Percentiles rank a stretch among this genome's conserved stretches.
Conservation (phyloP, 2,329 filamentous ascomycete genomes). For the Microsporum audouinii region DNA sequence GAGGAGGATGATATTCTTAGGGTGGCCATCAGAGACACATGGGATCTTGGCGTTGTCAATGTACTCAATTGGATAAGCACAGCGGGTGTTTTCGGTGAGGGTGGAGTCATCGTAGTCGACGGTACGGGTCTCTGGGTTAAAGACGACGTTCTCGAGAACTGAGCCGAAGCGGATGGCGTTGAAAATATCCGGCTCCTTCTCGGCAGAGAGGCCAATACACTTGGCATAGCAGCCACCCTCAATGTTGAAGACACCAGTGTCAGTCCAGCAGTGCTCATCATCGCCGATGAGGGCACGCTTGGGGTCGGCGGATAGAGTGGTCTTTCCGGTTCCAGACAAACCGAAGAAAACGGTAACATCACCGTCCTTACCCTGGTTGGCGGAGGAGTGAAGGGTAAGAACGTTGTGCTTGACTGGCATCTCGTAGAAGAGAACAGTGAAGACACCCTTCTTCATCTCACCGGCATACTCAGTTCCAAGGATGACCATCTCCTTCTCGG, state of each 20-base stretch:
- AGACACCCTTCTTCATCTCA: conserved; percentile 96
- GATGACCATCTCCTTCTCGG: conserved; percentile 99
- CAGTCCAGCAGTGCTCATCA: conserved; percentile 99
- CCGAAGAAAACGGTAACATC: conserved; percentile 99
- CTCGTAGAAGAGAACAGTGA: conserved; percentile 99
- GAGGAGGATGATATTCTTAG: conserved; percentile 93
- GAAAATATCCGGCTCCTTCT: conserved; percentile 99
- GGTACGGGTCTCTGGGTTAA: conserved; percentile 74
- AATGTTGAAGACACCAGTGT: conserved; percentile 96
- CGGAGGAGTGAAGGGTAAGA: conserved; percentile 93
- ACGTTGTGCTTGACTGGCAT: conserved; percentile 99
- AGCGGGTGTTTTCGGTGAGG: conserved; percentile 90
- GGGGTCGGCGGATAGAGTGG: conserved; percentile 90
- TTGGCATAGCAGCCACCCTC: conserved; percentile 99
- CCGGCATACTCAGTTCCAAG: conserved; percentile 97
- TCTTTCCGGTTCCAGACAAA: conserved; percentile 97
- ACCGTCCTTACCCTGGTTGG: conserved; percentile 87
- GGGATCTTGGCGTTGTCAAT: conserved; percentile 98
- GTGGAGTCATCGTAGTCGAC: conserved; percentile 95
- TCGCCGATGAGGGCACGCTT: conserved; percentile 95
- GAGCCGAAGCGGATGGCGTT: conserved; percentile 93
- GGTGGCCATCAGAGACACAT: conserved; percentile 76
- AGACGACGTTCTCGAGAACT: conserved; percentile 96
- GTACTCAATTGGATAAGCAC: conserved; percentile 97
- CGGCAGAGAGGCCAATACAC: conserved; percentile 89